These are phyloP conservation scores for Lentinus brumalis DNA, from an alignment of 768 basidiomycete species.

Conservation along the genomic window DNA sequence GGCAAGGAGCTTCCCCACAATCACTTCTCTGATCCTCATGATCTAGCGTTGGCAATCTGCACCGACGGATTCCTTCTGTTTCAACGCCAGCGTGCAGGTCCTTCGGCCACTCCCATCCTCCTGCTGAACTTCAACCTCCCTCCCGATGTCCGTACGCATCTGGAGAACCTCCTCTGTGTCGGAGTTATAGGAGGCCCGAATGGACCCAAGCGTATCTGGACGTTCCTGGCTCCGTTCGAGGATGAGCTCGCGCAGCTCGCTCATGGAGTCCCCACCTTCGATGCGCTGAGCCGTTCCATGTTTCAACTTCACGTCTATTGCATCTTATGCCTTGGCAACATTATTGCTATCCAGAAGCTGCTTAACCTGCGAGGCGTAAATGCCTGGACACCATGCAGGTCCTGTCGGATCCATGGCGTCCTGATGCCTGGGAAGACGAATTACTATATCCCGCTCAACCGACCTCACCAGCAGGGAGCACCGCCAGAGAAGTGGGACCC, in stretches of 20 bases:
- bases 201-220: constrained; percentile 26
- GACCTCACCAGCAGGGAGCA: neutral
- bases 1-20: constrained; percentile 24
- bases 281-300: neutral
- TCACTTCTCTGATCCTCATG: constrained; percentile 40
- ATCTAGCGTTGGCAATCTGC: constrained; percentile 44
- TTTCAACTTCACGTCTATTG: constrained; percentile 29
- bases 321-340: constrained; percentile 29
- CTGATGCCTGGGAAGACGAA: neutral
- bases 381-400: constrained; percentile 25
- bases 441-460: constrained; percentile 21
- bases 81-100: constrained; percentile 27
- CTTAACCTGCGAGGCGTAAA: constrained; percentile 32
- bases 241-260: constrained; percentile 29
- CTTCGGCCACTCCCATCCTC: constrained; percentile 44
- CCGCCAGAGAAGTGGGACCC: neutral
- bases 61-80: constrained; percentile 45
- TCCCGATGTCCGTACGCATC: constrained; percentile 32
- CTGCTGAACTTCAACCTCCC: constrained; percentile 46
- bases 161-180: constrained; percentile 24
- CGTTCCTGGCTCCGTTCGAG: constrained; percentile 29
- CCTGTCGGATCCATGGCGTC: constrained; percentile 27
- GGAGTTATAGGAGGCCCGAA: constrained; percentile 32
- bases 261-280: constrained; percentile 22
- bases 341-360: constrained; percentile 27